Base-by-base conservation (phyloP, 345 rosid genomes). In the Dipteronia sinensis region DNA sequence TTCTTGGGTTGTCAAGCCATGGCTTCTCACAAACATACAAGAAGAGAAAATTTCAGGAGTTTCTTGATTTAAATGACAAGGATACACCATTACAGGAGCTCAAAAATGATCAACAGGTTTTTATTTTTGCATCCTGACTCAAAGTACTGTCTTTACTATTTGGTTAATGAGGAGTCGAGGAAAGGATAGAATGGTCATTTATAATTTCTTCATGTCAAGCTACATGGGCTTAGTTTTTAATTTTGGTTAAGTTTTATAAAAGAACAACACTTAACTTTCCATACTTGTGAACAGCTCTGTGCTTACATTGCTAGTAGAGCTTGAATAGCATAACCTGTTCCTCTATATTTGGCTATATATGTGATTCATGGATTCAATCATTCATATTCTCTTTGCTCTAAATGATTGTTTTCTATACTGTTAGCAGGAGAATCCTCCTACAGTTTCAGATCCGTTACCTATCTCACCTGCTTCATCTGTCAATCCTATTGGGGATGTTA, bases 11-110 rank as follows among this genome's bases (percentile, higher is more conserved):
- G 70, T 76, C 82, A 25, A 65, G 78, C 20, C 75, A 34, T 49
- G 40, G 61, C 72, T 72, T 77, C 51, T 56, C 42, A 16, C 82
- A 47, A 73, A 82, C 73, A 77, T 58, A 73, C 63, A 81, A 78
- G 70, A 90, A 83, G 81, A 87, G 82, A 78, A 87, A 81, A 76
- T 34, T 58, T 66, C 76, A 16, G 49, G 76, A 88, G 69, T 73
- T 81, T 67, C 75, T 58, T 47, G 71, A 75, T 81, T 77, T 73
- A 31, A 59, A 83, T 46, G 55, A 55, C 51, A 80, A 75, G 66
- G 71, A 71, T 51, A 29, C n/a, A 38, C 73, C 73, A 80, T 78
- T 69, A 73, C 75, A 82, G 47, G 65, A n/a, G 76, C 64, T 59
- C 34, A 61, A 55, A 71, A 49, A 64, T 44, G 69, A 77, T 76